Evolutionary conservation across 495 filamentous ascomycete genomes (phyloP).

Genomic region (Tricharina praecox): DNA sequence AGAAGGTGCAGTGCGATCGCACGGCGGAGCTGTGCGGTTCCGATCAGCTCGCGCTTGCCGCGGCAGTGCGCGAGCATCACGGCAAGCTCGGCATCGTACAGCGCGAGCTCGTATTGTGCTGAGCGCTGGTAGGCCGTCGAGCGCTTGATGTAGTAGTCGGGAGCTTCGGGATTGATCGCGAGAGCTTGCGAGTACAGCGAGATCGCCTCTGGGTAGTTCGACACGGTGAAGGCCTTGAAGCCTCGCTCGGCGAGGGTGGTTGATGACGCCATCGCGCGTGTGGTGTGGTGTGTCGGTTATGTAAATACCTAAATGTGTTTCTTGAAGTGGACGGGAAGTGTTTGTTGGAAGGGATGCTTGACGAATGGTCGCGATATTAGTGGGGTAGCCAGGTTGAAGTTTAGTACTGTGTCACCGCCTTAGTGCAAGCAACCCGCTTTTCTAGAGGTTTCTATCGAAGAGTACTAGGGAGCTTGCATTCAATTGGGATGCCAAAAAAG

Average conservation of each 20-base stretch:
- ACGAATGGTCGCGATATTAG: too few relatives aligned
- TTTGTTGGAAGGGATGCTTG: too few relatives aligned
- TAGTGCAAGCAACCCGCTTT: too few relatives aligned
- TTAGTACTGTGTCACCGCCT: too few relatives aligned
- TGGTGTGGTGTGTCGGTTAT: neutral
- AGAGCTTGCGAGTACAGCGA: constrained; percentile 63
- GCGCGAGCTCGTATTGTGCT: constrained; percentile 35
- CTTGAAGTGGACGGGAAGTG: too few relatives aligned
- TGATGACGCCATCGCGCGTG: constrained; percentile 14
- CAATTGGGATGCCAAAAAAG: too few relatives aligned
- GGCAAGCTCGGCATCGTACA: constrained; percentile 67
- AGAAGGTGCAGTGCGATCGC: constrained; percentile 56
- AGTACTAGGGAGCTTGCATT: too few relatives aligned
- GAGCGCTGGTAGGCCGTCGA: constrained; percentile 63
- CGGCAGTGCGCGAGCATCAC: constrained; percentile 52
- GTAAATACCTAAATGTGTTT: too few relatives aligned
- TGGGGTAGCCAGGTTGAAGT: too few relatives aligned
- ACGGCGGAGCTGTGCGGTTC: constrained; percentile 63
- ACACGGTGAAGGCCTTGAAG: constrained; percentile 43
- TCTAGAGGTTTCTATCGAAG: too few relatives aligned
- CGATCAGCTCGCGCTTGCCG: constrained; percentile 62
- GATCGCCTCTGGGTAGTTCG: constrained; percentile 52
- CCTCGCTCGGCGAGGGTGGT: constrained; percentile 39
- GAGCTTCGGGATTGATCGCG: constrained; percentile 43
- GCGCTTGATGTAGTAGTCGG: constrained; percentile 73